Conservation (phyloP, 345 rosid species). For the Citrus cavaleriei region DNA sequence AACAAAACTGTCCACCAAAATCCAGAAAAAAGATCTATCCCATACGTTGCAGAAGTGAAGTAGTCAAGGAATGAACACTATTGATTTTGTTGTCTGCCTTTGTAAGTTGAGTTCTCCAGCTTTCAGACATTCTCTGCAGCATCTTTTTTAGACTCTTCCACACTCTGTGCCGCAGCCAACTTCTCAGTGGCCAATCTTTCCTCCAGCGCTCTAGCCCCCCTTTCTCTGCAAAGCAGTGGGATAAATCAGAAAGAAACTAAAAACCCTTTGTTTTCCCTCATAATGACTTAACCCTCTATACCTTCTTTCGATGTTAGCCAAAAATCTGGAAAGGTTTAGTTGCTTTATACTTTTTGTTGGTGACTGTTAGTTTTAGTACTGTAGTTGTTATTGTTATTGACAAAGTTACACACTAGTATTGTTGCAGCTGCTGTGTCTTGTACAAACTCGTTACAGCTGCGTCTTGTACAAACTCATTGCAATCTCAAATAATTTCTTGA, state of each 20-base stretch:
- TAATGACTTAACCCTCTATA: neutral
- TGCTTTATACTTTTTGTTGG: too few species aligned
- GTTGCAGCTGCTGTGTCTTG: neutral
- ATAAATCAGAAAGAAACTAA: constrained; percentile 3
- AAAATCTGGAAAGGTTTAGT: neutral
- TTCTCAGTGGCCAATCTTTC: constrained; percentile 89
- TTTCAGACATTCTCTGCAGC: constrained; percentile 60
- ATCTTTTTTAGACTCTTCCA: constrained; percentile 54
- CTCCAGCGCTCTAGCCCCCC: constrained; percentile 97
- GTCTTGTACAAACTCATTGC: neutral
- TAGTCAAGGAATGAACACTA: constrained; percentile 8
- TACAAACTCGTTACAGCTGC: too few species aligned
- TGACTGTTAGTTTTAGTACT: neutral
- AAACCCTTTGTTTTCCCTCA: neutral
- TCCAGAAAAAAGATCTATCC: constrained; percentile 17
- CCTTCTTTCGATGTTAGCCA: neutral
- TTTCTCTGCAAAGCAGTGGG: constrained; percentile 60
- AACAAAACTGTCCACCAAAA: constrained; percentile 24
- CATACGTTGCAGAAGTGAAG: constrained; percentile 23
- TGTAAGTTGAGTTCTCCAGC: neutral
- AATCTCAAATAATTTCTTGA: neutral
- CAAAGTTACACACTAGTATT: too few species aligned
- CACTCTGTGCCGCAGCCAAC: constrained; percentile 44
- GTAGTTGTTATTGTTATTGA: neutral
- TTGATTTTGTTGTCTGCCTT: constrained; percentile 4